Evolutionary conservation across 1,284 basidiomycete genomes (phyloP).

Genomic region (Cryptococcus sp.): DNA sequence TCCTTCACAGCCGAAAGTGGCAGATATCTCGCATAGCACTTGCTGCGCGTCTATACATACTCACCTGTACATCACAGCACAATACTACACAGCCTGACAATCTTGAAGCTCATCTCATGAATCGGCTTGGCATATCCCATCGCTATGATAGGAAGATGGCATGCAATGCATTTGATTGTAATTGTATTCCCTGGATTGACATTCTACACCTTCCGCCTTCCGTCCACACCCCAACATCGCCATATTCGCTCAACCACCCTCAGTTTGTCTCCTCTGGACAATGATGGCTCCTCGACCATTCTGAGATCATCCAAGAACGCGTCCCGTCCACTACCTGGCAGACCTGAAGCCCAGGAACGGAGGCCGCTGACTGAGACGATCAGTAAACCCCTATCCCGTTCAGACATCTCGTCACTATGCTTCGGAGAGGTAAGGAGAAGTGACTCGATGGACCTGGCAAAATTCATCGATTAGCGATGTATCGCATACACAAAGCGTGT

Average conservation of each 20-base stretch:
- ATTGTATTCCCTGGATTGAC: too few relatives aligned
- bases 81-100: too few relatives aligned
- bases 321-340: constrained; percentile 42
- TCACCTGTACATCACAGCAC: too few relatives aligned
- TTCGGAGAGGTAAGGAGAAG: constrained; percentile 57
- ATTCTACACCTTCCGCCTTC: constrained; percentile 13
- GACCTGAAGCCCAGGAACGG: constrained; percentile 50
- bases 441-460: constrained; percentile 67
- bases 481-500: background rate
- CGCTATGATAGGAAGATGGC: too few relatives aligned
- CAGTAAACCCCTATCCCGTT: constrained; percentile 54
- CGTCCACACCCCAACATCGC: constrained; percentile 71
- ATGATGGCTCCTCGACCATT: constrained; percentile 72
- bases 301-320: constrained; percentile 83
- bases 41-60: too few relatives aligned
- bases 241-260: constrained; percentile 84
- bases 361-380: constrained; percentile 54
- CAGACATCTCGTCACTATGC: constrained; percentile 48
- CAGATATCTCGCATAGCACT: too few relatives aligned
- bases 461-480: too few relatives aligned
- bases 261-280: constrained; percentile 70
- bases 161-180: too few relatives aligned
- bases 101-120: too few relatives aligned
- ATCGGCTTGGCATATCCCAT: too few relatives aligned
- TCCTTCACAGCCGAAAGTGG: too few relatives aligned